Conservation (phyloP, 306 rosid species). For the Comarum palustre region DNA sequence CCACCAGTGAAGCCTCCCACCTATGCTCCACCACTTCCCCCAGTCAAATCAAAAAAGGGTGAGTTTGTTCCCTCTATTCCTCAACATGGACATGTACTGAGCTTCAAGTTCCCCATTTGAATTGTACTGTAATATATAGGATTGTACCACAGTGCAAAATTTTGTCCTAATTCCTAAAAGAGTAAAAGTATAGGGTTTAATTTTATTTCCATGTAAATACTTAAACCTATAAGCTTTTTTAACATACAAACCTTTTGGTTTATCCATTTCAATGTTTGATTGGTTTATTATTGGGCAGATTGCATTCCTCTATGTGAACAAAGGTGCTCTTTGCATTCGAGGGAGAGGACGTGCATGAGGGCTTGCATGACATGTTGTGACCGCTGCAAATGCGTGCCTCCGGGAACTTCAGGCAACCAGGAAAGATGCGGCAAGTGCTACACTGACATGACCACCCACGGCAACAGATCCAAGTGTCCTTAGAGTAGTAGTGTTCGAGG, state of each 20-base stretch:
- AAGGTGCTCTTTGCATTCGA: slow-evolving; percentile 59
- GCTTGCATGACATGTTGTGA: slow-evolving; percentile 82
- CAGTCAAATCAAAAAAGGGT: slow-evolving; percentile 56
- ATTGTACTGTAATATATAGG: neutral
- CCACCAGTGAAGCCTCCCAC: slow-evolving; percentile 33
- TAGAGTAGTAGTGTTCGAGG: slow-evolving; percentile 11
- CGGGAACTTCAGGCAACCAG: slow-evolving; percentile 81
- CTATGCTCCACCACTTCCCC: slow-evolving; percentile 38
- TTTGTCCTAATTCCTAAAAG: neutral
- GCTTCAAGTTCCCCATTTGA: neutral
- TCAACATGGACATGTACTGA: neutral
- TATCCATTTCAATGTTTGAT: neutral
- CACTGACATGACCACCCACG: slow-evolving; percentile 72
- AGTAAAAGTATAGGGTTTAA: neutral
- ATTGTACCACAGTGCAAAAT: neutral
- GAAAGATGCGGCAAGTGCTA: slow-evolving; percentile 88
- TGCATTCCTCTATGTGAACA: slow-evolving; percentile 57
- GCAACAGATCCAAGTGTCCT: slow-evolving; percentile 68
- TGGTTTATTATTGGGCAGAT: slow-evolving; percentile 38
- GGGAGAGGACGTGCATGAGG: slow-evolving; percentile 54
- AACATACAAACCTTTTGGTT: neutral
- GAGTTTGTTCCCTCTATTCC: neutral
- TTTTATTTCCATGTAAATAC: neutral
- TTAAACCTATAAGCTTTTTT: neutral
- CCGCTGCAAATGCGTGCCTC: slow-evolving; percentile 90